Conservation (phyloP, 1,284 basidiomycete species). For the Inonotus obliquus region DNA sequence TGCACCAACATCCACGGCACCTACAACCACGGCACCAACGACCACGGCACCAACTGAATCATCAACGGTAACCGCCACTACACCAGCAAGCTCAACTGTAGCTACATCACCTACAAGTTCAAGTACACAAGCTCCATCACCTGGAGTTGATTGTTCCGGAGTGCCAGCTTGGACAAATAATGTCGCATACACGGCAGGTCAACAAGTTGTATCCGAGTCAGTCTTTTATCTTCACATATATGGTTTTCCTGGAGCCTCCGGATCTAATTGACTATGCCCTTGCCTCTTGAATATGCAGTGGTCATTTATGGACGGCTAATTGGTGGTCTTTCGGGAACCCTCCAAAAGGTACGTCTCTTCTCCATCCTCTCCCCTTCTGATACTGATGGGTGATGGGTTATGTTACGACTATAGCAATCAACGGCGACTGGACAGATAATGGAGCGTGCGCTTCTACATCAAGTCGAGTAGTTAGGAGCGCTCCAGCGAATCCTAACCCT, state of each 20-base stretch:
- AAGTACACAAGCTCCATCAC: conserved; percentile 21
- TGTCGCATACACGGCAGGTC: conserved; percentile 45
- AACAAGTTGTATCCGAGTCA: conserved; percentile 48
- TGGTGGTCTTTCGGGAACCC: conserved; percentile 59
- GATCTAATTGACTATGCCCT: conserved; percentile 18
- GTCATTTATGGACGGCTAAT: conserved; percentile 57
- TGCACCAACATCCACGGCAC: neutral
- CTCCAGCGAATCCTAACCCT: no score
- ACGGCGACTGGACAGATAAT: conserved; percentile 55
- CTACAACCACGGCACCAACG: conserved; percentile 21
- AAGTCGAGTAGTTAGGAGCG: conserved; percentile 6
- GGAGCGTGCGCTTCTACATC: conserved; percentile 39
- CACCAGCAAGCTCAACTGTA: neutral
- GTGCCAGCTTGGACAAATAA: conserved; percentile 47
- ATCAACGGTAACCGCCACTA: conserved; percentile 7
- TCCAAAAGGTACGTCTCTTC: conserved; percentile 44
- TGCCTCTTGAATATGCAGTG: conserved; percentile 36
- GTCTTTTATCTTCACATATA: conserved; percentile 16
- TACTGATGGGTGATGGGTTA: no score
- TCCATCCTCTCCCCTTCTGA: no score
- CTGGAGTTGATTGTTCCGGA: conserved; percentile 42
- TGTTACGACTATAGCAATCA: conserved; percentile 29
- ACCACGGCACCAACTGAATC: conserved; percentile 19
- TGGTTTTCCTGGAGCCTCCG: no score
- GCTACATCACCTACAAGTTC: conserved; percentile 16